Percentiles rank a stretch among this genome's conserved stretches.
phyloP scores from a whole-genome alignment of 345 rosid species.

The Firmiana major region DNA sequence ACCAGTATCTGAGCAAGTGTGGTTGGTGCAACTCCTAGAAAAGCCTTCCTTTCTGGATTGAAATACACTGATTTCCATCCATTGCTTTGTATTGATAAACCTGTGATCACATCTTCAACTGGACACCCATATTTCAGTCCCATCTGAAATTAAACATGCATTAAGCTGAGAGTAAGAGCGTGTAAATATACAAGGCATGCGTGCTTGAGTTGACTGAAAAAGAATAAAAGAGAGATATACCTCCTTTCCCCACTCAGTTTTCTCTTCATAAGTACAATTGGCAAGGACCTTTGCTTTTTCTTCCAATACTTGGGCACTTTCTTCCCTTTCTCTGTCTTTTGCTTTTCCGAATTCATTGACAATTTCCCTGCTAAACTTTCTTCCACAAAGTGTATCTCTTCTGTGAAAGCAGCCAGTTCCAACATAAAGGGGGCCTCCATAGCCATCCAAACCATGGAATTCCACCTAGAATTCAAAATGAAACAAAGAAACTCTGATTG shows the following conservation, averaged over 20 bases:
- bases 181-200: neutral
- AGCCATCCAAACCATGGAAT: constrained; percentile 57
- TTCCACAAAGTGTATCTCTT: constrained; percentile 63
- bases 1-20: constrained; percentile 58
- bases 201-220: neutral
- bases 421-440: constrained; percentile 58
- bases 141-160: constrained; percentile 42
- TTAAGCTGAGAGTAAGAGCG: neutral
- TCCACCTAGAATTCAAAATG: constrained; percentile 42
- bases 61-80: constrained; percentile 74
- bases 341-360: constrained; percentile 23
- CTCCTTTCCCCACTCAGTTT: constrained; percentile 74
- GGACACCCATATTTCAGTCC: constrained; percentile 73
- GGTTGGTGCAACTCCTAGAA: constrained; percentile 53
- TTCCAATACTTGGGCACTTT: constrained; percentile 19
- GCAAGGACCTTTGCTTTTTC: constrained; percentile 48
- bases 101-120: constrained; percentile 87
- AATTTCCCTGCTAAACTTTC: constrained; percentile 15
- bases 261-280: constrained; percentile 48
- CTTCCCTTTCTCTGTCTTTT: constrained; percentile 11
- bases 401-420: constrained; percentile 88
- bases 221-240: constrained; percentile 18
- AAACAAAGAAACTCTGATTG: neutral
- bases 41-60: constrained; percentile 52
- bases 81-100: constrained; percentile 57